Base-by-base conservation (phyloP, 2,329 filamentous ascomycete species). In the Sphaceloma murrayae region DNA sequence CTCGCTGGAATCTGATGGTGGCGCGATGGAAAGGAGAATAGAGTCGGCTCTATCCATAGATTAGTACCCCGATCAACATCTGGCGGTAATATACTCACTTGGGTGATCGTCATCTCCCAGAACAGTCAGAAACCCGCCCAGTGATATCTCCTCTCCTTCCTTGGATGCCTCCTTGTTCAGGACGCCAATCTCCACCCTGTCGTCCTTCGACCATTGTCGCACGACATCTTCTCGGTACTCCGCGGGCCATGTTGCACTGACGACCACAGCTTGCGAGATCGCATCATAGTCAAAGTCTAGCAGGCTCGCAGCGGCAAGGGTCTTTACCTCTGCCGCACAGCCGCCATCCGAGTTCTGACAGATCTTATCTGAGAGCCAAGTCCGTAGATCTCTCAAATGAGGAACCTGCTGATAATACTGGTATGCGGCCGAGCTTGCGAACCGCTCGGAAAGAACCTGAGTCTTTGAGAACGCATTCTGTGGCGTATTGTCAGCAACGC, bases 1-100 rank as follows among this genome's bases (percentile, higher is more conserved):
- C 55, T 51, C 18, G 48, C 24, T 2, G 64, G 61, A 10, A 75
- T 64, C 9, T 73, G 67, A 53, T 82, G 77, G 61, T 95, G 88
- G 0, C 87, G 78, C 2, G 85, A 78, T 2, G 85, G 80, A 52
- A 94, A 91, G 32, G 83, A 78, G 66, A 96, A 95, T 34, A 89
- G 68, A 0, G 85, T 83, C 2, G 83, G 74, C 29, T 82, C 82
- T 74, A 51, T 40, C 29, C 27, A 42, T 10, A 6, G 16, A 16
- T 32, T 29, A 26, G 36, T 27, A 30, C 4, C 32, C 18, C 24
- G 21, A 13, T 22, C 27, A 22, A 4, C 7, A 16, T 4, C 13
- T 38, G n/a, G 11, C 13, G 11, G 33, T 59, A n/a, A n/a, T n/a
- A n/a, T n/a, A n/a, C 64, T 45, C 67, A 75, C 74, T 72, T 8